A percentile compares a stretch with the other conserved stretches of the same genome.
Evolutionary conservation across 2,329 filamentous ascomycete species (phyloP).

Genomic region (Fusarium sp.): DNA sequence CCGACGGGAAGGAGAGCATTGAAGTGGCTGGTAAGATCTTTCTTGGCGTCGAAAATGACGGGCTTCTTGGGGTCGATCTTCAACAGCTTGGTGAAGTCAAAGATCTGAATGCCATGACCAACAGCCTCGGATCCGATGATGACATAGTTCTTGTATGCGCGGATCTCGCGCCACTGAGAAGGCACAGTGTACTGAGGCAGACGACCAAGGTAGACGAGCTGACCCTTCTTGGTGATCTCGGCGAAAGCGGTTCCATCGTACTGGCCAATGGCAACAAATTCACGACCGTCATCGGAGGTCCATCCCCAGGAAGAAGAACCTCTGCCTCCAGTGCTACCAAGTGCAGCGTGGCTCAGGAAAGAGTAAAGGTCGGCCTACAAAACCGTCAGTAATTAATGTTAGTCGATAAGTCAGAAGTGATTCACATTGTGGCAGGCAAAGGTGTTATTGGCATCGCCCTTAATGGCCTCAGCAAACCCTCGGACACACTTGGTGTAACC

Average conservation of each 20-base stretch:
- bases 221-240: constrained; percentile 59
- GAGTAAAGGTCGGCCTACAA: constrained; percentile 62
- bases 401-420: rapidly evolving
- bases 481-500: constrained; percentile 57
- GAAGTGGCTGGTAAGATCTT: constrained; percentile 55
- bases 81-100: constrained; percentile 69
- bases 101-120: constrained; percentile 72
- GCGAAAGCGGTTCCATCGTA: constrained; percentile 64
- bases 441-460: constrained; percentile 60
- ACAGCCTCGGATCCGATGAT: constrained; percentile 59
- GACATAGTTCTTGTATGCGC: constrained; percentile 53
- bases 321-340: constrained; percentile 58
- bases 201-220: constrained; percentile 61
- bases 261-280: constrained; percentile 63
- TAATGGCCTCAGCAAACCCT: constrained; percentile 58
- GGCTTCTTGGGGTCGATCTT: constrained; percentile 57
- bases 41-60: constrained; percentile 50
- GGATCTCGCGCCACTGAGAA: constrained; percentile 58
- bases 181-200: constrained; percentile 57
- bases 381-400: background rate
- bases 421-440: constrained; percentile 61
- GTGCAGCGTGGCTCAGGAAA: constrained; percentile 65
- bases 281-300: constrained; percentile 61
- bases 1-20: constrained; percentile 52
- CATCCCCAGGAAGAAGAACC: constrained; percentile 60